Evolutionary conservation across 2,329 filamentous ascomycete genomes (phyloP).

Genomic region (Apiospora hydei): DNA sequence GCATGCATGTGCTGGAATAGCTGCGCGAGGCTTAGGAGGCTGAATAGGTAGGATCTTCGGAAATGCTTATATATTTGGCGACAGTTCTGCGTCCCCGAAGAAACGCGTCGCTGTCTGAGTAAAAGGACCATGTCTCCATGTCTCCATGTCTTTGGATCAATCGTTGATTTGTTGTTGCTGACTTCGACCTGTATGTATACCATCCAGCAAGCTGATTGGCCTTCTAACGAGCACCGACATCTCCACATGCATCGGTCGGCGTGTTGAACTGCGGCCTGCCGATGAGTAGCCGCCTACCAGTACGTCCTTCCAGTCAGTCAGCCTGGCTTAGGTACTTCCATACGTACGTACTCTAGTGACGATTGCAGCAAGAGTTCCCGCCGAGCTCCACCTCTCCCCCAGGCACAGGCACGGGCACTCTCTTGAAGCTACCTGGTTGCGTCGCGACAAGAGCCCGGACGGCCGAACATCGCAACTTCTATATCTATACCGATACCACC

Average conservation of each 20-base stretch:
- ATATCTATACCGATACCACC: neutral
- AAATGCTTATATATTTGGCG: too few relatives aligned
- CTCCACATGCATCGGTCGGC: slow-evolving; percentile 7
- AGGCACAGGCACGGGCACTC: neutral
- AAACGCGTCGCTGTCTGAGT: neutral
- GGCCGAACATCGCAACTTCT: neutral
- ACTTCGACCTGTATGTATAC: neutral
- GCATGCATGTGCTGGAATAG: too few relatives aligned
- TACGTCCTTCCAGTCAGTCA: neutral
- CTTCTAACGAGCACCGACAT: slow-evolving; percentile 12
- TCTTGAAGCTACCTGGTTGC: slow-evolving; percentile 5
- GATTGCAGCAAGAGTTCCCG: slow-evolving; percentile 7
- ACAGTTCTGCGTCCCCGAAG: too few relatives aligned
- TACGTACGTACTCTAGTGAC: neutral
- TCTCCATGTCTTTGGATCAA: too few relatives aligned
- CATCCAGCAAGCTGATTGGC: neutral
- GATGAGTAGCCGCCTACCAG: neutral
- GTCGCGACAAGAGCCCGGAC: neutral
- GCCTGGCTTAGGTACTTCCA: too few relatives aligned
- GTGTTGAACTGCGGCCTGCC: slow-evolving; percentile 5
- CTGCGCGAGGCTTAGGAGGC: too few relatives aligned
- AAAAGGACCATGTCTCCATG: too few relatives aligned
- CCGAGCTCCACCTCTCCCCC: slow-evolving; percentile 4
- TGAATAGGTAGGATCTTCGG: too few relatives aligned
- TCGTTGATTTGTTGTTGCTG: neutral